phyloP scores from a whole-genome alignment of 768 basidiomycete genomes.

The Suillus bovinus region DNA sequence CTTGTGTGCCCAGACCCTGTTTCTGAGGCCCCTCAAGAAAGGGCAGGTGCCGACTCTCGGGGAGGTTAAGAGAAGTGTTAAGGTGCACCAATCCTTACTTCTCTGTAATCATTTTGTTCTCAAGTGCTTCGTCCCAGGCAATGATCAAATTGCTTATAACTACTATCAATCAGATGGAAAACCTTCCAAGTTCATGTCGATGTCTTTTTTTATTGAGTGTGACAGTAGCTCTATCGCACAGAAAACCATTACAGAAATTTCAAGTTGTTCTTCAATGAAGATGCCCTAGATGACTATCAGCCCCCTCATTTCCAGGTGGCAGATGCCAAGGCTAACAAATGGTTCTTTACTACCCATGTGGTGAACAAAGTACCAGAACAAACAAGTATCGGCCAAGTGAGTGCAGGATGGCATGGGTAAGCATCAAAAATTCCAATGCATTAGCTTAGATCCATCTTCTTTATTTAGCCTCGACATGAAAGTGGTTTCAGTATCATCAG shows the following conservation, averaged over 20 bases:
- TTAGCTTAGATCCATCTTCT: conserved; percentile 2
- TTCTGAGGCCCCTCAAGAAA: conserved; percentile 52
- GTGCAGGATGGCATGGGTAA: conserved; percentile 76
- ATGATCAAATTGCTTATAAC: conserved; percentile 78
- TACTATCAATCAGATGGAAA: conserved; percentile 79
- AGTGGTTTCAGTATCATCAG: conserved; percentile 70
- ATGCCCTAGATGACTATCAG: conserved; percentile 80
- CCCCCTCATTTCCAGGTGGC: conserved; percentile 78
- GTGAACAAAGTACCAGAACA: conserved; percentile 72
- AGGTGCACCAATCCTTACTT: conserved; percentile 41
- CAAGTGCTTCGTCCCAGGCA: conserved; percentile 41
- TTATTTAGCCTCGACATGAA: conserved; percentile 65
- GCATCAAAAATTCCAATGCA: neutral
- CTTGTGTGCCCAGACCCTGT: conserved; percentile 56
- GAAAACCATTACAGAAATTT: conserved; percentile 86
- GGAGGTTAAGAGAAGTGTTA: conserved; percentile 82
- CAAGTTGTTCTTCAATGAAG: conserved; percentile 82
- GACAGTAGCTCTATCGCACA: conserved; percentile 25
- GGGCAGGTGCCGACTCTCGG: conserved; percentile 71
- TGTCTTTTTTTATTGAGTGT: conserved; percentile 3
- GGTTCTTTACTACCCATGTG: conserved; percentile 81
- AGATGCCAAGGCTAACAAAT: conserved; percentile 67
- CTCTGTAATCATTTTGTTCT: neutral
- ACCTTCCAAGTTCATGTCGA: conserved; percentile 64
- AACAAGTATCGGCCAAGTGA: conserved; percentile 63